These are phyloP conservation scores for Balakata baccata DNA, from an alignment of 345 rosid species.

Conservation along the genomic window DNA sequence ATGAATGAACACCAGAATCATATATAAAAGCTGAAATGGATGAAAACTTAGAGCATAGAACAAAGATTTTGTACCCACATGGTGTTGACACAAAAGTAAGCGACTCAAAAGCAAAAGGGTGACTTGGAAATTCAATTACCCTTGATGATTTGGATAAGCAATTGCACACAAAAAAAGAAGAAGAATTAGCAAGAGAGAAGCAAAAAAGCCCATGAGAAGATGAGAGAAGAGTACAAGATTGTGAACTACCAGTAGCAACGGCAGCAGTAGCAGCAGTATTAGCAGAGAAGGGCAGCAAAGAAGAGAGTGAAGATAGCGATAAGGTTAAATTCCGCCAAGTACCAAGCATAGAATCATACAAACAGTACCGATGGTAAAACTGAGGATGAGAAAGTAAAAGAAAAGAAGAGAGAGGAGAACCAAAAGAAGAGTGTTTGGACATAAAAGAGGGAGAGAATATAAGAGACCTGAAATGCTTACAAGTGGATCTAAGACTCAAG, in stretches of 20 bases:
- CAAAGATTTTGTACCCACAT: constrained; percentile 55
- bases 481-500: constrained; percentile 58
- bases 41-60: constrained; percentile 39
- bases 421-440: constrained; percentile 46
- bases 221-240: constrained; percentile 45
- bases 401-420: constrained; percentile 49
- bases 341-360: constrained; percentile 52
- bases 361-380: constrained; percentile 40
- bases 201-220: constrained; percentile 71
- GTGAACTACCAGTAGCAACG: not conserved
- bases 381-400: constrained; percentile 81
- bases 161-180: constrained; percentile 62
- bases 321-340: constrained; percentile 54
- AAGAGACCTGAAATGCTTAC: constrained; percentile 60
- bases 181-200: constrained; percentile 45
- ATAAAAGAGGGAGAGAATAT: constrained; percentile 49
- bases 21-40: constrained; percentile 50
- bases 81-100: constrained; percentile 55
- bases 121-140: constrained; percentile 49
- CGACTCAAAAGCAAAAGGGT: constrained; percentile 62
- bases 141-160: constrained; percentile 57
- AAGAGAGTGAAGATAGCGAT: constrained; percentile 39
- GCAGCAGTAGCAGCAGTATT: too few species aligned
- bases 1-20: constrained; percentile 46
- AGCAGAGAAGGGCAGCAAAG: constrained; percentile 26